These are phyloP conservation scores for Penicillium sp. DNA, from an alignment of 2,329 filamentous ascomycete genomes.

Conservation along the genomic window DNA sequence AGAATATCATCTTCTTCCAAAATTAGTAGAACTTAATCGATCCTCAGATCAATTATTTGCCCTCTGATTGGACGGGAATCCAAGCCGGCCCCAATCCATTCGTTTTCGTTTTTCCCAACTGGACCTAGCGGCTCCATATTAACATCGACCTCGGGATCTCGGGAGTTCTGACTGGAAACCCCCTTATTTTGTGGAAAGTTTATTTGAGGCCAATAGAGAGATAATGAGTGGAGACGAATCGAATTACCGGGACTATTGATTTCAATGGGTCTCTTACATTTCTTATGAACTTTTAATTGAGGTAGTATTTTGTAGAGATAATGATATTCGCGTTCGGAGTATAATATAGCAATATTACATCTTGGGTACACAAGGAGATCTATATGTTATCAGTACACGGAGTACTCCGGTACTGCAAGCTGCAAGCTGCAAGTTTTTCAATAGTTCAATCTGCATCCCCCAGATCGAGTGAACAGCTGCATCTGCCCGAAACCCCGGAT, in stretches of 20 bases:
- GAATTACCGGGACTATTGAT: constrained; percentile 3
- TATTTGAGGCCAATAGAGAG: constrained; percentile 12
- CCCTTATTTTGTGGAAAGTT: constrained; percentile 4
- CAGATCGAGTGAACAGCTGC: not conserved
- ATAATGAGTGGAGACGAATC: not conserved
- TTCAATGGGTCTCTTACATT: not conserved
- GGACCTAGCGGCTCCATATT: constrained; percentile 8
- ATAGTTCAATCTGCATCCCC: not conserved
- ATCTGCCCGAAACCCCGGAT: not conserved
- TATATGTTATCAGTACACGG: too few species aligned
- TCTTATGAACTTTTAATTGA: too few species aligned
- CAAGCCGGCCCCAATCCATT: not conserved
- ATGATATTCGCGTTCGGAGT: too few species aligned
- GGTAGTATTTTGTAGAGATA: not conserved
- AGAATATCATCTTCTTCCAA: not conserved
- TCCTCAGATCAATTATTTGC: not conserved
- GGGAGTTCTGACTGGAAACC: not conserved
- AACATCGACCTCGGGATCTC: not conserved
- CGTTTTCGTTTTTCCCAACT: not conserved
- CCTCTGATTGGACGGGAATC: not conserved
- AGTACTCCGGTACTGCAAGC: not conserved
- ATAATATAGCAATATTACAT: not conserved
- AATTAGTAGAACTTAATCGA: not conserved
- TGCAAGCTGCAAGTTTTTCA: not conserved
- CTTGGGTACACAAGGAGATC: not conserved